Percentiles rank a stretch among this genome's conserved stretches.
These are phyloP conservation scores for Micromonas commoda DNA, from an alignment of 139 green algal species.

Conservation along the genomic window DNA sequence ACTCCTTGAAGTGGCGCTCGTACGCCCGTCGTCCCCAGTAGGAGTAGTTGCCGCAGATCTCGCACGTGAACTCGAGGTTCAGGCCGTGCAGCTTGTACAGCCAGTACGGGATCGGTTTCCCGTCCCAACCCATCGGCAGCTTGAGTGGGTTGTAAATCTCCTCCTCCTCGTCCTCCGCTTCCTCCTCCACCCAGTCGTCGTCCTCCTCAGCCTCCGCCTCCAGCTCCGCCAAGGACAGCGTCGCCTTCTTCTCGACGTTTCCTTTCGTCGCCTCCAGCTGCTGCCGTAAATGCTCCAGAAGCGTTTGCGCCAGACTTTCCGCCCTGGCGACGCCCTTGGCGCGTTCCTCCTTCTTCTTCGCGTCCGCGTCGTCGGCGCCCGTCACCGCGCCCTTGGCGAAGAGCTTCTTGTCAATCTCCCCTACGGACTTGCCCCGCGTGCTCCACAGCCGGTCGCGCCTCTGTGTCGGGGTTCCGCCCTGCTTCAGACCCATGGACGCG, in stretches of 20 bases:
- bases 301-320: not conserved
- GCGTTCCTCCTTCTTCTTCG: slow-evolving; percentile 5
- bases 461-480: slow-evolving; percentile 78
- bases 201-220: slow-evolving; percentile 33
- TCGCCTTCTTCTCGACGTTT: slow-evolving; percentile 86
- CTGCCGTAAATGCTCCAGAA: slow-evolving; percentile 14
- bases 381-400: slow-evolving; percentile 38
- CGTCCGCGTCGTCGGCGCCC: not conserved
- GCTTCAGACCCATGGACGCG: slow-evolving; percentile 76
- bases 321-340: not conserved
- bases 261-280: slow-evolving; percentile 65
- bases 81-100: slow-evolving; percentile 99
- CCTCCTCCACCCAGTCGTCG: slow-evolving; percentile 33
- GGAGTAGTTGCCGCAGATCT: slow-evolving; percentile 91
- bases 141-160: slow-evolving; percentile 99
- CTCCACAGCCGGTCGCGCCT: slow-evolving; percentile 75
- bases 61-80: slow-evolving; percentile 91
- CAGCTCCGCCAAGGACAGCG: slow-evolving; percentile 86
- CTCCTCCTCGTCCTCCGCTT: slow-evolving; percentile 54
- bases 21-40: slow-evolving; percentile 92
- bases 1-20: slow-evolving; percentile 96
- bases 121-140: slow-evolving; percentile 96
- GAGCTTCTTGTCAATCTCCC: slow-evolving; percentile 40
- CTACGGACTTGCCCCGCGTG: slow-evolving; percentile 46
- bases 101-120: slow-evolving; percentile 99